phyloP scores from a whole-genome alignment of 2,329 filamentous ascomycete species.

The Beauveria rudraprayagi region DNA sequence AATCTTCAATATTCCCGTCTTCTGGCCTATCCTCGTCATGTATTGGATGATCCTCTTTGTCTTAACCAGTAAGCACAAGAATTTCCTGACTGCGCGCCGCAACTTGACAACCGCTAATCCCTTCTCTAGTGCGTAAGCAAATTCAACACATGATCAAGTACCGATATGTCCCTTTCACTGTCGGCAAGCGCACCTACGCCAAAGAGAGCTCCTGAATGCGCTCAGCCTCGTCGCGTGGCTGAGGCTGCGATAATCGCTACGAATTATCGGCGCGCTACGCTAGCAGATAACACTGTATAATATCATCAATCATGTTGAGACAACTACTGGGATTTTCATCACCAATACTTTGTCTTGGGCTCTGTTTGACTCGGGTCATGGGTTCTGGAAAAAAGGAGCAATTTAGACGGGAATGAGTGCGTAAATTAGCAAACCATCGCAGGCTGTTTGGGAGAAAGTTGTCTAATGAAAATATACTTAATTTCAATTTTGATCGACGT shows the following conservation, averaged over 20 bases:
- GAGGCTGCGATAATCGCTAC: neutral
- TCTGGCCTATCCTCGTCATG: slow-evolving; percentile 97
- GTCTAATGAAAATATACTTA: slow-evolving; percentile 13
- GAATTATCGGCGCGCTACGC: neutral
- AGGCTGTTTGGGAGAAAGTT: neutral
- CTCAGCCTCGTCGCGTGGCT: neutral
- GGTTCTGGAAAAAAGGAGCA: slow-evolving; percentile 9
- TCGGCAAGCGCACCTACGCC: slow-evolving; percentile 78
- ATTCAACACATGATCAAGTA: slow-evolving; percentile 99
- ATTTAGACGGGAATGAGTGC: slow-evolving; percentile 7
- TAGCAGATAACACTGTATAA: slow-evolving; percentile 2
- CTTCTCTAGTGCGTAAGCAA: slow-evolving; percentile 80
- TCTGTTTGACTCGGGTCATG: slow-evolving; percentile 1
- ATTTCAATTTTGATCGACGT: neutral
- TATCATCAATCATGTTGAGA: neutral
- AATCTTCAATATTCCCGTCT: slow-evolving; percentile 93
- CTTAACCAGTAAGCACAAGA: slow-evolving; percentile 77
- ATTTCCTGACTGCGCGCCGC: neutral
- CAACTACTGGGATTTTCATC: neutral
- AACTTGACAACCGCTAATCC: slow-evolving; percentile 5
- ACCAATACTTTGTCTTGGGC: neutral
- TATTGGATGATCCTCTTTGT: slow-evolving; percentile 98
- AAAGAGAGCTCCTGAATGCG: slow-evolving; percentile 46
- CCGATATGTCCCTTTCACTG: slow-evolving; percentile 89
- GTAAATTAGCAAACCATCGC: neutral